Evolutionary conservation across 202 grass and related monocot species (phyloP).

Genomic region (Brachypodium distachyon): DNA sequence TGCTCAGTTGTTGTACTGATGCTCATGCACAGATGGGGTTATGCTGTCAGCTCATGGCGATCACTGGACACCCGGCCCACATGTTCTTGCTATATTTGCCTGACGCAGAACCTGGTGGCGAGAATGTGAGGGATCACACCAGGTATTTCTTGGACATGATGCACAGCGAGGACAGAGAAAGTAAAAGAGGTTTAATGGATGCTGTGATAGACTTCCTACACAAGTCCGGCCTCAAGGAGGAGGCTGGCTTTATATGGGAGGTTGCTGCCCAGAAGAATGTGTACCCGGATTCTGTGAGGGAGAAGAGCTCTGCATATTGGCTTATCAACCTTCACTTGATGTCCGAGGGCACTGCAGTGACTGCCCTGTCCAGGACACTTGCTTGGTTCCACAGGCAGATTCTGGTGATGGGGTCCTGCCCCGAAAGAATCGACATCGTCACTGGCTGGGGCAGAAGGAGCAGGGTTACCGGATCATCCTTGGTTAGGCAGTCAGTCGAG

Average conservation of each 20-base stretch:
- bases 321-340: constrained; percentile 91
- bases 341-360: constrained; percentile 92
- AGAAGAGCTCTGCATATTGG: constrained; percentile 77
- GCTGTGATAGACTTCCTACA: constrained; percentile 90
- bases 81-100: constrained; percentile 79
- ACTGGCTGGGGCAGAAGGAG: constrained; percentile 95
- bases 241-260: constrained; percentile 93
- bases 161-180: constrained; percentile 92
- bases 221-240: constrained; percentile 83
- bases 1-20: constrained; percentile 79
- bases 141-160: constrained; percentile 78
- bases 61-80: constrained; percentile 88
- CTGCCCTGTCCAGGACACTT: constrained; percentile 72
- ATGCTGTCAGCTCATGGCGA: constrained; percentile 82
- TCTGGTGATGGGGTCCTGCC: constrained; percentile 37
- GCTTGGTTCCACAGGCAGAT: constrained; percentile 86
- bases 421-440: constrained; percentile 78
- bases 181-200: constrained; percentile 87
- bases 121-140: constrained; percentile 65
- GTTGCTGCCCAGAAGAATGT: constrained; percentile 81
- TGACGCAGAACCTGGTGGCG: constrained; percentile 71
- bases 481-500: constrained; percentile 72
- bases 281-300: constrained; percentile 80
- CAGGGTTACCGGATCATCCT: constrained; percentile 67
- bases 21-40: constrained; percentile 42